phyloP scores from a whole-genome alignment of 1,139 yeast species.

The Zygosaccharomyces sapae region DNA sequence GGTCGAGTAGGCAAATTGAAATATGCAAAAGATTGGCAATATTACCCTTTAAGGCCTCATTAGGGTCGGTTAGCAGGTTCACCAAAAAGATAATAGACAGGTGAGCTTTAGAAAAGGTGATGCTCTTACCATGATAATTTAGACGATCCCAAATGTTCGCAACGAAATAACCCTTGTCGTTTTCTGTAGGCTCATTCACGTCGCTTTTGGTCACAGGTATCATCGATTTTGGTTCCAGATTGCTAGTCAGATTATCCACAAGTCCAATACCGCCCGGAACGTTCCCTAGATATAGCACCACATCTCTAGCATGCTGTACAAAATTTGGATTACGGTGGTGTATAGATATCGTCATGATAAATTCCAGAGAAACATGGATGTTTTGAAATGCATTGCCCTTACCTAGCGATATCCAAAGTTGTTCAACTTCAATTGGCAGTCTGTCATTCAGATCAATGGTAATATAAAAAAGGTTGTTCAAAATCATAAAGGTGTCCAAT shows the following conservation, averaged over 20 bases:
- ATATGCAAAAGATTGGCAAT: constrained; percentile 81
- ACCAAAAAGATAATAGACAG: constrained; percentile 79
- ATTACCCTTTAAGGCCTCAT: constrained; percentile 51
- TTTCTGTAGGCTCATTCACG: constrained; percentile 27
- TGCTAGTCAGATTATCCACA: constrained; percentile 56
- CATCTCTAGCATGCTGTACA: constrained; percentile 76
- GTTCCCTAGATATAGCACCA: constrained; percentile 65
- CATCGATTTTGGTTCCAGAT: constrained; percentile 81
- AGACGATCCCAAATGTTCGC: constrained; percentile 64
- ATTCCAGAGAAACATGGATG: constrained; percentile 68
- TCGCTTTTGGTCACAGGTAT: constrained; percentile 58
- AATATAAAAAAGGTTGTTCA: constrained; percentile 77
- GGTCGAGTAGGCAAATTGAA: constrained; percentile 77
- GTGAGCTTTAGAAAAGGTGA: constrained; percentile 84
- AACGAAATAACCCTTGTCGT: constrained; percentile 58
- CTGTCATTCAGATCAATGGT: constrained; percentile 71
- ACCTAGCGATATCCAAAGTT: constrained; percentile 90
- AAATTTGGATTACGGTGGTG: constrained; percentile 67
- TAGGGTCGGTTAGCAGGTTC: constrained; percentile 64
- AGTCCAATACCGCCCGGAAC: constrained; percentile 38
- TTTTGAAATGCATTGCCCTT: constrained; percentile 63
- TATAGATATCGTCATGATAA: constrained; percentile 63
- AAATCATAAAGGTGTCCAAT: constrained; percentile 64
- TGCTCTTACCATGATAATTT: constrained; percentile 59
- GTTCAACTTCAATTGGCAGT: constrained; percentile 84